Base-by-base conservation (phyloP, 805 yeast species). In the Blastobotrys terrestris region DNA sequence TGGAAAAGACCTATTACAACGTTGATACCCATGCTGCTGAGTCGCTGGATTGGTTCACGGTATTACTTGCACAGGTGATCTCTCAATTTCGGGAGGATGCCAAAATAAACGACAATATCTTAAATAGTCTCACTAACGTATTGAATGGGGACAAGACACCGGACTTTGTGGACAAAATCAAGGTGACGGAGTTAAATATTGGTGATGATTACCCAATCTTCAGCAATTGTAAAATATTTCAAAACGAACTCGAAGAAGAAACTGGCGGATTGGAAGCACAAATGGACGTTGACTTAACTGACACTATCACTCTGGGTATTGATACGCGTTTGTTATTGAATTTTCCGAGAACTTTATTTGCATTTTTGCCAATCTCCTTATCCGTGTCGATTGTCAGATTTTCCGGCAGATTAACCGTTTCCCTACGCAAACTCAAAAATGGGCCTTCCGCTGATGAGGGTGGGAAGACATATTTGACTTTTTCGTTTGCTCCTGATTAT, bases 201-300 rank as follows among this genome's bases (percentile, higher is more conserved):
- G 99, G 99, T 35, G 87, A 89, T 65, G 97, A 91, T 67, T 94
- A 84, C 65, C 99, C 99, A 2, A 87, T 94, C 49, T 87, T 94
- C 65, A 87, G 96, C 53, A 94, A 94, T 64, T 94, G 99, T 68
- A 77, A 95, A 48, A 87, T 94, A n/a, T 58, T 63, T 20, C 64
- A 65, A 7, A 44, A 26, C 22, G 35, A 40, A 76, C 77, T 79
- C 52, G 77, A 77, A 19, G 80, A 77, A 53, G 74, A 78, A 18
- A 63, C 69, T 19, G 74, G 74, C 39, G 77, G 69, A 44, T 66
- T 79, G 73, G 96, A 90, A 64, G 96, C 96, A 1, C 87, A 86
- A 60, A 90, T 91, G 31, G 96, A 91, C 67, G 95, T 91, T 35
- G 96, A 89, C 65, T 74, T 91, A 47, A 81, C 91, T 13, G 97